phyloP scores from a whole-genome alignment of 129 eudicot species.

The Ambrosia artemisiifolia region DNA sequence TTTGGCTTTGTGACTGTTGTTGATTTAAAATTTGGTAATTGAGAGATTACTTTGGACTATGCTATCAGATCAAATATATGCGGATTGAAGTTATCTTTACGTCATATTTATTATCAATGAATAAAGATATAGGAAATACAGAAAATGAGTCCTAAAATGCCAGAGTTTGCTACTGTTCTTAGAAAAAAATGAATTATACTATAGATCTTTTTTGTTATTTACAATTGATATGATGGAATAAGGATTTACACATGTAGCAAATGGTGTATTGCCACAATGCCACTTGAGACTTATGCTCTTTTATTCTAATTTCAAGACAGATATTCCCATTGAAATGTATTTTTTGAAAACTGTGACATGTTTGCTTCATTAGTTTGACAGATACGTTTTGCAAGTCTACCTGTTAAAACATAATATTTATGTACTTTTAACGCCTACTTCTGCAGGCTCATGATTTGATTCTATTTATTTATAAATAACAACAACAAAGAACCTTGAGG shows the following conservation, averaged over 20 bases:
- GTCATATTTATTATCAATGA: neutral
- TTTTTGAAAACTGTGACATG: neutral
- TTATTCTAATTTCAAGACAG: neutral
- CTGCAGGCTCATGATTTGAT: conserved; percentile 11
- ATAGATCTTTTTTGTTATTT: neutral
- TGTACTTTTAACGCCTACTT: neutral
- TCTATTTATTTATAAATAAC: neutral
- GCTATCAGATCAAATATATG: neutral
- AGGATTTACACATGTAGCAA: too few species aligned
- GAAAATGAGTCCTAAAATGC: neutral
- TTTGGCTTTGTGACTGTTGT: neutral
- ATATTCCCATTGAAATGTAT: neutral
- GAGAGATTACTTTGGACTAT: neutral
- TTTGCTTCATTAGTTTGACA: neutral
- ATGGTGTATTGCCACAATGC: neutral
- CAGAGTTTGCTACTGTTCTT: neutral
- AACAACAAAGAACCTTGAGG: neutral
- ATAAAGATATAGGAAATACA: neutral
- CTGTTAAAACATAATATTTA: neutral
- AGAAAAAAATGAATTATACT: neutral
- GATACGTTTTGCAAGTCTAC: neutral
- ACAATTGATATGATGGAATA: neutral
- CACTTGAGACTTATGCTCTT: neutral
- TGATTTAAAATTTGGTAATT: neutral
- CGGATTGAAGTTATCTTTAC: neutral